These are phyloP conservation scores for Acrocalymma vagum DNA, from an alignment of 2,329 filamentous ascomycete genomes.

Conservation along the genomic window DNA sequence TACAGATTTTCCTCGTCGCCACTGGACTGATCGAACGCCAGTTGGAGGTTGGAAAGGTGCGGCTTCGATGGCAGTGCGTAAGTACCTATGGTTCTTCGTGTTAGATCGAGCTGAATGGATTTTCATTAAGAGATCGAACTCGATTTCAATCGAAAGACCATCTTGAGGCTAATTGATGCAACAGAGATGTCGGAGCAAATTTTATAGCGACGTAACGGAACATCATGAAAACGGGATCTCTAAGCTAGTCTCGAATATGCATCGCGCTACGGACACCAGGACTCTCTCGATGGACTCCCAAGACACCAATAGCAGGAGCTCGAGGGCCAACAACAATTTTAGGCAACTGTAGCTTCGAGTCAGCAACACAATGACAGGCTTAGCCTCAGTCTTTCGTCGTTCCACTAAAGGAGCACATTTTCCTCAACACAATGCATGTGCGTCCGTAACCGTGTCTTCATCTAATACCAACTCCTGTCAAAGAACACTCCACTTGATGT, in stretches of 20 bases:
- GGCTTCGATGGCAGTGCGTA: conserved; percentile 32
- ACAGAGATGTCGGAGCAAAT: conserved; percentile 20
- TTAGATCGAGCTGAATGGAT: neutral
- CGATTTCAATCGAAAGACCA: no score
- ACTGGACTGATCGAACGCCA: conserved; percentile 12
- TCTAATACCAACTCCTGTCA: conserved; percentile 1
- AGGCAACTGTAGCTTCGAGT: no score
- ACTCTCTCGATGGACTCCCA: conserved; percentile 5
- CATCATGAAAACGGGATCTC: conserved; percentile 15
- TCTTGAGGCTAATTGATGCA: conserved; percentile 2
- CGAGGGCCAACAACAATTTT: conserved; percentile 5
- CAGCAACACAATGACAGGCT: conserved; percentile 3
- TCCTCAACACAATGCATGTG: conserved; percentile 16
- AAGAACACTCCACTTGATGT: conserved; percentile 24
- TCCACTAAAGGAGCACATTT: conserved; percentile 3
- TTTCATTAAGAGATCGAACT: no score
- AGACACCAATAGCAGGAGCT: conserved; percentile 10
- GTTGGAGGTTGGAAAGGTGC: conserved; percentile 5
- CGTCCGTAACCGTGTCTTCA: conserved; percentile 1
- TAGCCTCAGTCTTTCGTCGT: neutral
- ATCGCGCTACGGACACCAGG: conserved; percentile 11
- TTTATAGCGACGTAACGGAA: conserved; percentile 24
- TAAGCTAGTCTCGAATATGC: conserved; percentile 12
- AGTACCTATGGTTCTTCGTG: conserved; percentile 7
- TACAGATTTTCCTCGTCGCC: conserved; percentile 6